Evolutionary conservation across 1,284 basidiomycete genomes (phyloP), one percentile per base, ranked within the genome.

Genomic region (Irpex rosettiformis): DNA sequence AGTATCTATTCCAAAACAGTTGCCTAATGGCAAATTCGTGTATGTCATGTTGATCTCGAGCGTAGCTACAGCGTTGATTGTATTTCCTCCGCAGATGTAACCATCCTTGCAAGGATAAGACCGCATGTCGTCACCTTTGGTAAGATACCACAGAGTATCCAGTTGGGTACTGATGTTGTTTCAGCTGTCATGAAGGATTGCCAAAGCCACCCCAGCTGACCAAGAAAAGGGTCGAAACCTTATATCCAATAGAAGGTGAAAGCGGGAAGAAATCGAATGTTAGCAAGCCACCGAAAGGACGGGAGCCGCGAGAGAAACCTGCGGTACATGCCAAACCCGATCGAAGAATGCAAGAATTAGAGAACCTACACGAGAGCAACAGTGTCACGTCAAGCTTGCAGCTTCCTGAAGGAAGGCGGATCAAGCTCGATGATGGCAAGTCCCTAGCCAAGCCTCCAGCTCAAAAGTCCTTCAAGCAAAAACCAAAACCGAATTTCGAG

Each of bases 71-170:
- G 33, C 43, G 53, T 16, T 18, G 13, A 10, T 25, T 47, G 25
- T 43, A 16, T 28, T 18, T 29, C 55, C 47, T 21, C 33, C n/a
- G 18, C 55, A 91, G 89, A 58, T 93, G 91, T 66, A 89, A 89
- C 63, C 91, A 93, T 65, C 60, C 77, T n/a, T 93, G 91, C 76
- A 90, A 87, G 67, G 83, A 91, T 66, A 93, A 92, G 70, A 74
- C 75, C 2, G 78, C 76, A 49, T 93, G 91, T 67, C 80, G 85
- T 25, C 90, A 93, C 74, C 68, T 85, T 30, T 93, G 90, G 91
- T 90, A 65, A 64, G 77, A 60, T 54, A 37, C 3, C 18, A 24
- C 6, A 49, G 27, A 21, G 22, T n/a, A 33, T 18, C 58, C 60
- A 57, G 43, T 40, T 47, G 4, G 1, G 22, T 54, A 58, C 54